Evolutionary conservation across 371 early-diverging fungal genomes (phyloP).

Genomic region (Apophysomyces elegans): DNA sequence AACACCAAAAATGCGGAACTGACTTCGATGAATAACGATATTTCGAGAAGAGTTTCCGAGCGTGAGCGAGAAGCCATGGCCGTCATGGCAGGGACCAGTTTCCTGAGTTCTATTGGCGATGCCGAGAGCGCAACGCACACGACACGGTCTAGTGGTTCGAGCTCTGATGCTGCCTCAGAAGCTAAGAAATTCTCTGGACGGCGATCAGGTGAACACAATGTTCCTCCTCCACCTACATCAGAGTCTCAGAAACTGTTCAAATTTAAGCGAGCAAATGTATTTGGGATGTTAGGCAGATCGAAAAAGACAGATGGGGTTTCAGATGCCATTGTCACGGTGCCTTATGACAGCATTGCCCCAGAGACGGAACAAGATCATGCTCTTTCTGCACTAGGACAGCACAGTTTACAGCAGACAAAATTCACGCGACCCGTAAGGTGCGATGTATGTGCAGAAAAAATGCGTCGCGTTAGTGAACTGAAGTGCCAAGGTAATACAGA

Average conservation of each 20-base stretch:
- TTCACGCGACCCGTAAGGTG: constrained; percentile 79
- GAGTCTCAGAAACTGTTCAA: constrained; percentile 50
- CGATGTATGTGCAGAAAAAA: constrained; percentile 83
- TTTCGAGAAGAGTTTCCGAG: constrained; percentile 50
- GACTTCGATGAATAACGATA: constrained; percentile 57
- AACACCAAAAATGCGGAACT: constrained; percentile 59
- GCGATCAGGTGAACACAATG: constrained; percentile 28
- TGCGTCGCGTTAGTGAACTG: constrained; percentile 83
- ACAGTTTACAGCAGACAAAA: constrained; percentile 62
- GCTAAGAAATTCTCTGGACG: constrained; percentile 13
- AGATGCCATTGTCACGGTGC: constrained; percentile 31
- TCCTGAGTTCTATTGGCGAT: constrained; percentile 15
- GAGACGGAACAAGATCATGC: constrained; percentile 3
- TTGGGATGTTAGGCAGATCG: constrained; percentile 20
- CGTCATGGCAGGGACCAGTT: constrained; percentile 39
- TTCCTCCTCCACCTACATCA: constrained; percentile 26
- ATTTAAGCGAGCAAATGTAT: constrained; percentile 40
- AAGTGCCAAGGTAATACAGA: constrained; percentile 69
- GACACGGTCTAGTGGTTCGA: constrained; percentile 1
- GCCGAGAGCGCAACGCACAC: neutral
- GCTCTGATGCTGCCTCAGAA: neutral
- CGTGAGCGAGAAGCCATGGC: constrained; percentile 43
- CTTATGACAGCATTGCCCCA: constrained; percentile 29
- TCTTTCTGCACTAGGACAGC: constrained; percentile 25
- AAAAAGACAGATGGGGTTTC: constrained; percentile 22